Evolutionary conservation across 2,329 filamentous ascomycete genomes (phyloP), one percentile per base, ranked within the genome.

Genomic region (Sarocladiaceae sp.): DNA sequence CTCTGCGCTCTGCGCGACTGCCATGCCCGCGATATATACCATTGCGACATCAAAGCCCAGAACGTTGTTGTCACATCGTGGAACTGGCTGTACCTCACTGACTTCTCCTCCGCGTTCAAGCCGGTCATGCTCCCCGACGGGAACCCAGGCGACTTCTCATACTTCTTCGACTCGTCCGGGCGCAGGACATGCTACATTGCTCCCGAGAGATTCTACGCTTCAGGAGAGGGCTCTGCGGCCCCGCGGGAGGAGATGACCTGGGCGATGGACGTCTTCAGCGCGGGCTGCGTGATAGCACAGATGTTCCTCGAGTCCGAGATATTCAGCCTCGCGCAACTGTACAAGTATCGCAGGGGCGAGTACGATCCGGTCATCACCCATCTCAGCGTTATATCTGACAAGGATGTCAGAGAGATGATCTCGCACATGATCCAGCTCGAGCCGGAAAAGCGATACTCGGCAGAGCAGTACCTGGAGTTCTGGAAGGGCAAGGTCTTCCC

Each of bases 221-320:
- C 83, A 3, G 83, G 81, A 18, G 78, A 84, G 52, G 27, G 26
- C 7, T 20, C 40, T 21, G 75, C 80, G 16, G 74, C 80, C 6
- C 77, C 83, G 40, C 76, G 73, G 29, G 64, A 70, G 45, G 70
- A 79, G 67, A 66, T 82, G 56, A 82, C 75, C 4, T 96, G 91
- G 90, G 91, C 93, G 29, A 98, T 98, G 94, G 93, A 98, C 60
- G 84, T 98, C 27, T 98, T 98, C 69, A 97, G 93, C 62, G 85
- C 85, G 18, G 93, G 93, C 6, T 98, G 94, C 60, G 90, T 97
- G 31, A 95, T 98, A 56, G 93, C 93, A 2, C 93, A 98, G 62
- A 74, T 98, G 29, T 96, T 98, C 53, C 77, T 97, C 5, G 93
- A 98, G 65, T 78, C 89, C 0, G 90, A 94, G 7, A 91, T 97